A percentile compares a stretch with the other conserved stretches of the same genome.
Evolutionary conservation across 2,329 filamentous ascomycete species (phyloP).

Genomic region (Diaporthe humulicola): DNA sequence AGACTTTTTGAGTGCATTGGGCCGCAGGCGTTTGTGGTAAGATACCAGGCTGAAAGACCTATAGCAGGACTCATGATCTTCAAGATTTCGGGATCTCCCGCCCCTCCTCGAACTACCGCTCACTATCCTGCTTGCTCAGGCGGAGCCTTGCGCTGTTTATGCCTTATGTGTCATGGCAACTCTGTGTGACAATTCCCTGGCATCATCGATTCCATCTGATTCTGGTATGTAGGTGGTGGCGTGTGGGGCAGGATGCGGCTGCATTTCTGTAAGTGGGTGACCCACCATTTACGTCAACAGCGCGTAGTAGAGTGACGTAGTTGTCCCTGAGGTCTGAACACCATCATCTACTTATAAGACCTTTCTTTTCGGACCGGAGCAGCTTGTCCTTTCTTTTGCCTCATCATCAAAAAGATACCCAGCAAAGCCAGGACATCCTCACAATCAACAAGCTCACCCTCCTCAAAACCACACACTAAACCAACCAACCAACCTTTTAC

Average conservation of each 20-base stretch:
- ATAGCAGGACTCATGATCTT: conserved; percentile 20
- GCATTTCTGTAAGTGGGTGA: conserved; percentile 2
- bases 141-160: conserved; percentile 13
- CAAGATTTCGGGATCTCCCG: conserved; percentile 15
- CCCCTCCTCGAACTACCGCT: neutral
- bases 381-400: neutral
- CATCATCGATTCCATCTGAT: conserved; percentile 22
- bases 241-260: conserved; percentile 31
- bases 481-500: neutral
- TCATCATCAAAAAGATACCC: conserved; percentile 26
- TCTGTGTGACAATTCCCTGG: conserved; percentile 9
- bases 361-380: neutral
- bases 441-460: neutral
- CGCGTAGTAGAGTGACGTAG: conserved; percentile 36
- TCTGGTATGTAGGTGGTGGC: conserved; percentile 23
- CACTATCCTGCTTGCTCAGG: neutral
- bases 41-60: conserved; percentile 35
- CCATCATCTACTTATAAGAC: conserved; percentile 36
- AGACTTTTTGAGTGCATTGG: conserved; percentile 24
- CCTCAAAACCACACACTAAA: neutral
- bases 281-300: conserved; percentile 40
- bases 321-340: conserved; percentile 23
- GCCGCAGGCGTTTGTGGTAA: conserved; percentile 37
- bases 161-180: conserved; percentile 25
- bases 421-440: neutral